Conservation (phyloP, 2,329 filamentous ascomycete species). For the Dactylellina parvicollis region DNA sequence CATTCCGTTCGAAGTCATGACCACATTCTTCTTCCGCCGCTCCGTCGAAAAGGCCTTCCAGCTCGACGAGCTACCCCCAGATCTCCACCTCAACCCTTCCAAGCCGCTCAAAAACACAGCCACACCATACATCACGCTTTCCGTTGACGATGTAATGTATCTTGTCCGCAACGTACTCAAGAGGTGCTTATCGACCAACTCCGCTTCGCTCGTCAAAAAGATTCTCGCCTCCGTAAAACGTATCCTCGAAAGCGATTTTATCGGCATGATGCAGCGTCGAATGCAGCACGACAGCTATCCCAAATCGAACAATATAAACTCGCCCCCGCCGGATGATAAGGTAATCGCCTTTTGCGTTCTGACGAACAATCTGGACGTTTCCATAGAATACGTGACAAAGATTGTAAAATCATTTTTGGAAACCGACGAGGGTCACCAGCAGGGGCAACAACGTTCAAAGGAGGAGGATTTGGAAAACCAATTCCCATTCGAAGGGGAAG, state of each 20-base stretch:
- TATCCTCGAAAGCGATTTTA: constrained; percentile 86
- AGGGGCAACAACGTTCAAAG: not conserved
- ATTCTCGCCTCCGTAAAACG: constrained; percentile 81
- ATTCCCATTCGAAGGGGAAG: constrained; percentile 84
- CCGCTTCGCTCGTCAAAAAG: constrained; percentile 78
- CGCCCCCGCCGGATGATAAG: constrained; percentile 79
- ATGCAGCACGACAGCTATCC: constrained; percentile 98
- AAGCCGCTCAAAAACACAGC: constrained; percentile 70
- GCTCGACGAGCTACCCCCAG: constrained; percentile 84
- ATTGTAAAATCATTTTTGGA: constrained; percentile 72
- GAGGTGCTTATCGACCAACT: constrained; percentile 84
- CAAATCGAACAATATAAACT: constrained; percentile 62
- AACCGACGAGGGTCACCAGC: constrained; percentile 10
- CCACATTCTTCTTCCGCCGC: constrained; percentile 93
- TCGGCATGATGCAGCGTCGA: constrained; percentile 95
- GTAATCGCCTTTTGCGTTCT: constrained; percentile 90
- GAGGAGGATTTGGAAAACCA: constrained; percentile 67
- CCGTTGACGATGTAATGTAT: constrained; percentile 99
- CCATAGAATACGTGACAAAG: constrained; percentile 86
- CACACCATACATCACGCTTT: constrained; percentile 90
- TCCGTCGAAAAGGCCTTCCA: constrained; percentile 98
- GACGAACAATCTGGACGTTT: constrained; percentile 93
- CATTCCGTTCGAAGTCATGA: constrained; percentile 87
- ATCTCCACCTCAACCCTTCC: constrained; percentile 69
- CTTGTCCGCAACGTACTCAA: constrained; percentile 93